Base-by-base conservation (phyloP, 495 filamentous ascomycete genomes). In the Bacidia rubella region DNA sequence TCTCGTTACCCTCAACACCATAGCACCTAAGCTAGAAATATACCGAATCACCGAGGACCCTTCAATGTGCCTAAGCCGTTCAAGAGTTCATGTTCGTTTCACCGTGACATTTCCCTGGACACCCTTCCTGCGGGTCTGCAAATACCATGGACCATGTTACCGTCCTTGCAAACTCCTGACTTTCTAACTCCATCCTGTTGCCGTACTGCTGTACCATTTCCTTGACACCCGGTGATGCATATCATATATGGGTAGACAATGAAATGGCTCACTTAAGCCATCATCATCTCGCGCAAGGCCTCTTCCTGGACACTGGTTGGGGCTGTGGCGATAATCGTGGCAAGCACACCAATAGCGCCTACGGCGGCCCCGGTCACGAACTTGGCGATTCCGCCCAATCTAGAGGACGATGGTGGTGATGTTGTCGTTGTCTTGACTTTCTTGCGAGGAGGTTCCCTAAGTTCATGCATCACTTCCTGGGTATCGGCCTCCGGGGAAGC, bases 271-370 rank as follows among this genome's bases (percentile, higher is more conserved):
- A 15, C 15, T 35, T 15, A 7, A 35, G 29, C 29, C 29, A 35
- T 35, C 29, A 35, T 38, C 17, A 57, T 26, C 45, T 62, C 60
- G 47, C 55, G 54, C 24, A 60, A 29, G 15, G 60, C 58, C 45
- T 62, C 60, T 17, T 60, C 57, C 26, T 51, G 53, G 15, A 62
- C 57, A 42, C 49, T 55, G 23, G 25, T 41, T 12, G 60, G 60
- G 22, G 53, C 57, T 0, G 57, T 57, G 9, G 57, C 57, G 40
- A 62, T 24, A 12, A 62, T 55, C 3, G 52, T 49, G 11, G 60
- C 54, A 51, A 59, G 47, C n/a, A 53, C 57, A 19, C 57, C 60
- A 2, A 53, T 43, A 25, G 57, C 45, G 20, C 60, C 60, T 24
- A 60, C 21, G 12, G 48, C 49, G 15, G 59, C 49, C 4, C 57